Base-by-base conservation (phyloP, 2,329 filamentous ascomycete species). In the Fusarium albidum region DNA sequence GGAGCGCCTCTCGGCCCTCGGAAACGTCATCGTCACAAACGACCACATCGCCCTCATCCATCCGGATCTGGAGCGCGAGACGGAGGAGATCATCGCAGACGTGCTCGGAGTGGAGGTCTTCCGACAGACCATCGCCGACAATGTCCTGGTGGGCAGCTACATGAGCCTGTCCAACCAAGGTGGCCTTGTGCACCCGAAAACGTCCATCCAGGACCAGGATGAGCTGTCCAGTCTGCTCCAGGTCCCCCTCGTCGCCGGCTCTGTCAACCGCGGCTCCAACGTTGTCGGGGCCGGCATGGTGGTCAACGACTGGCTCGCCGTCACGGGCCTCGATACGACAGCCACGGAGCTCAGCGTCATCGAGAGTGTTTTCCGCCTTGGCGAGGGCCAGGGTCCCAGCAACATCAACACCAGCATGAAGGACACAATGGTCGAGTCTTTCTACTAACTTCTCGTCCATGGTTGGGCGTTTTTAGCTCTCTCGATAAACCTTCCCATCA, bases 351-450 rank as follows among this genome's bases (percentile, higher is more conserved):
- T 99, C 68, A 96, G 92, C 71, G 95, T 99, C 53, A 85, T 99
- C 51, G 95, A 99, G 83, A 93, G 88, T 68, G 93, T 99, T 61
- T 99, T 99, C 82, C 86, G 92, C 68, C 81, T 99, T 39, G 93
- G 93, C 60, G 94, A 98, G 80, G 92, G 91, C 47, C 83, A 87
- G 64, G 91, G 85, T 7, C 88, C 92, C 43, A 86, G 86, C 69
- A 87, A 85, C 68, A 92, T 94, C 78, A 91, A 91, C 74, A 90
- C 87, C 45, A 87, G 79, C 66, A 88, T 97, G 81, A 98, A 97
- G 85, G 94, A 98, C 75, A 95, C 92, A 63, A 96, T 99, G 86
- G 95, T 99, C 58, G 95, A 99, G 82, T 96, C 91, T 69, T 99
- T 98, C 80, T 99, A 99, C 81, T 99, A 83, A 82, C 50, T 35